Conservation (phyloP, 345 rosid genomes). For the Gossypium australe region DNA sequence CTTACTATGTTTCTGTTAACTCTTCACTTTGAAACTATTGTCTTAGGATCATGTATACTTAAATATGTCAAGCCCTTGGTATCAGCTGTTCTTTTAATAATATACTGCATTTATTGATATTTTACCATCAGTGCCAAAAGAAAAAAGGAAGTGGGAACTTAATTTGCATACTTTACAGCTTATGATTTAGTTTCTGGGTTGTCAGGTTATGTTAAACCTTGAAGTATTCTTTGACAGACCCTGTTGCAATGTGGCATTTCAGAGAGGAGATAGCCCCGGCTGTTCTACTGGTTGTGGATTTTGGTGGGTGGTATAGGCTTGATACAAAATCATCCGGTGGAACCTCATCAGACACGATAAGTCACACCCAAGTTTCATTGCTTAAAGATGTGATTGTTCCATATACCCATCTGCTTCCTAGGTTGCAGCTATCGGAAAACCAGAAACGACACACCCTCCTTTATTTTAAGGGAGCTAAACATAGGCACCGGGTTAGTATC, state of each 20-base stretch:
- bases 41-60: not conserved
- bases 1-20: not conserved
- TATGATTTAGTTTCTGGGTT: conserved; percentile 48
- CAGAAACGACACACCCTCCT: conserved; percentile 66
- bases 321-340: conserved; percentile 62
- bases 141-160: not conserved
- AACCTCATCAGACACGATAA: conserved; percentile 48
- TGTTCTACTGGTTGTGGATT: conserved; percentile 87
- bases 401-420: conserved; percentile 80
- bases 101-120: not conserved
- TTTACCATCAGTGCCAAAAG: not conserved
- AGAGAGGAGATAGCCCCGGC: conserved; percentile 77
- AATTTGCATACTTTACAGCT: conserved; percentile 33
- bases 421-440: conserved; percentile 48
- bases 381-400: conserved; percentile 96
- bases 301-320: conserved; percentile 90
- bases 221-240: conserved; percentile 98
- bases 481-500: conserved; percentile 68
- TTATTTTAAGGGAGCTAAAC: conserved; percentile 95
- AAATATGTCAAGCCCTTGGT: not conserved
- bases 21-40: not conserved
- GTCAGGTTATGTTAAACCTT: conserved; percentile 74
- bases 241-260: conserved; percentile 98
- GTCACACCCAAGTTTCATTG: conserved; percentile 85
- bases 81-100: not conserved